Evolutionary conservation across 2,329 filamentous ascomycete species (phyloP).

Genomic region (Neonectria hederae): DNA sequence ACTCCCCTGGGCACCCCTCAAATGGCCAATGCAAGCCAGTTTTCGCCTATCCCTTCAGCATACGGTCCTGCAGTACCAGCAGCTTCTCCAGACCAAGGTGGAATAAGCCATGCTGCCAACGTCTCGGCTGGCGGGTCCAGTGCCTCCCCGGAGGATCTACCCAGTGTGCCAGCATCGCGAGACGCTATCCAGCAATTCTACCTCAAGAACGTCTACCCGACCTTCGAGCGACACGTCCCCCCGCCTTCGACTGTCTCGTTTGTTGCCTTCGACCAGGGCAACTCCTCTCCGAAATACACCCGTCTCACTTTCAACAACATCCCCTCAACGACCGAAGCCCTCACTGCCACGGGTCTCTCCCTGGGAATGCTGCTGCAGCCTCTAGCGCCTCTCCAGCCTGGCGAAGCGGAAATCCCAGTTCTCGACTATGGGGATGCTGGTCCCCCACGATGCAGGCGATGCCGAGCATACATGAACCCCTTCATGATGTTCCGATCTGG

Average conservation of each 20-base stretch:
- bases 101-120: conserved; percentile 45
- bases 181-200: conserved; percentile 87
- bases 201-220: conserved; percentile 88
- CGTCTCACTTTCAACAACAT: conserved; percentile 94
- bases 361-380: conserved; percentile 91
- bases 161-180: conserved; percentile 86
- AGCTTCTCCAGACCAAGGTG: conserved; percentile 39
- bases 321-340: conserved; percentile 80
- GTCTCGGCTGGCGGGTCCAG: conserved; percentile 54
- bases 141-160: conserved; percentile 91
- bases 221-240: conserved; percentile 92
- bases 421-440: conserved; percentile 93
- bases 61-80: conserved; percentile 40
- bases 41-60: conserved; percentile 65
- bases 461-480: conserved; percentile 96
- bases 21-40: conserved; percentile 59
- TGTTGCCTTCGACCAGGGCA: conserved; percentile 95
- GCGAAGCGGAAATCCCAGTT: conserved; percentile 88
- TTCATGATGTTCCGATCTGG: conserved; percentile 98
- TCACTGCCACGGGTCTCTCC: conserved; percentile 82
- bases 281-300: conserved; percentile 93
- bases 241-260: conserved; percentile 90
- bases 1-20: conserved; percentile 57
- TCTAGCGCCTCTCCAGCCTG: conserved; percentile 81
- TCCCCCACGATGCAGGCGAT: conserved; percentile 90